Evolutionary conservation across 306 rosid genomes (phyloP).

Genomic region (Dalbergia oliveri): DNA sequence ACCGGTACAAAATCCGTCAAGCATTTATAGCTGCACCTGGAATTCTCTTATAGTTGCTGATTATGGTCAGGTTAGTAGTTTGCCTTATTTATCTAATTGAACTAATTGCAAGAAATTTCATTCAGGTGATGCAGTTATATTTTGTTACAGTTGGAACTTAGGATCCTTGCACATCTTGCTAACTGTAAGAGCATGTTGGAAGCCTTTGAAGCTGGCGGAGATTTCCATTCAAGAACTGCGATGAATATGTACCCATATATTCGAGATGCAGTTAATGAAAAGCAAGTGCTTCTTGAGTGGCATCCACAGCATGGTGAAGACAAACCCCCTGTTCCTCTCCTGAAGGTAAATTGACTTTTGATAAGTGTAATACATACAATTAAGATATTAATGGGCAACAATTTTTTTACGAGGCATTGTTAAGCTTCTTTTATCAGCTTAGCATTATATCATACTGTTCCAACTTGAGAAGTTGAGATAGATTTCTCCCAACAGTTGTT

Average conservation of each 20-base stretch:
- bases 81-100: slow-evolving; percentile 31
- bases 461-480: not conserved
- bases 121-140: slow-evolving; percentile 47
- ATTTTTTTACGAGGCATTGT: not conserved
- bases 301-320: slow-evolving; percentile 96
- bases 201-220: slow-evolving; percentile 97
- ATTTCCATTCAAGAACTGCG: slow-evolving; percentile 98
- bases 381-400: not conserved
- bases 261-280: slow-evolving; percentile 74
- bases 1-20: slow-evolving; percentile 96
- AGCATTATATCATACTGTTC: slow-evolving; percentile 7
- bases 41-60: slow-evolving; percentile 97
- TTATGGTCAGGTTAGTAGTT: slow-evolving; percentile 88
- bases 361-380: slow-evolving; percentile 9
- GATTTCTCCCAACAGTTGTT: not conserved
- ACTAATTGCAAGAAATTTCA: slow-evolving; percentile 27
- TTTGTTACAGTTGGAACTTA: slow-evolving; percentile 87
- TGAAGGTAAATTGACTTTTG: slow-evolving; percentile 71
- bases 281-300: slow-evolving; percentile 95
- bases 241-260: slow-evolving; percentile 98
- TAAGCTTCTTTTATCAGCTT: slow-evolving; percentile 20
- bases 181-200: slow-evolving; percentile 94
- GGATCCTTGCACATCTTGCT: slow-evolving; percentile 98
- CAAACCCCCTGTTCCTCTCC: slow-evolving; percentile 94
- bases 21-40: slow-evolving; percentile 93